phyloP scores from a whole-genome alignment of 1,284 basidiomycete genomes.

The Trichosporon asahii region DNA sequence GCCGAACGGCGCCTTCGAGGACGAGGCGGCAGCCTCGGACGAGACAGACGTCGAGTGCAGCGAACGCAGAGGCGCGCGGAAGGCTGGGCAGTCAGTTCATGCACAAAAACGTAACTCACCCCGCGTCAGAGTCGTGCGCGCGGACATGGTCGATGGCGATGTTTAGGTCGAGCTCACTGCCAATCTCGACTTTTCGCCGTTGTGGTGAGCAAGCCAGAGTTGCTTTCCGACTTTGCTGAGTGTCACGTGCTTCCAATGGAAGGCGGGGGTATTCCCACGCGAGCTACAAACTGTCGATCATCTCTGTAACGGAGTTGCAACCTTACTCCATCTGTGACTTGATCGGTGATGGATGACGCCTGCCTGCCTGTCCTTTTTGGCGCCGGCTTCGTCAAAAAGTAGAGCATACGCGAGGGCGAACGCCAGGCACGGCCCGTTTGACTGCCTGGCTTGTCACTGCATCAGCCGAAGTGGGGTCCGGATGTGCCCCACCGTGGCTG shows the following conservation, averaged over 20 bases:
- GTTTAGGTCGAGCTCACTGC: not conserved
- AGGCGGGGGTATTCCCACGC: not conserved
- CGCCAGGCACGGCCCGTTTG: not conserved
- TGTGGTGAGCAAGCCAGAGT: not conserved
- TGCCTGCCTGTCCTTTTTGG: not conserved
- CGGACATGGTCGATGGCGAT: slow-evolving; percentile 20
- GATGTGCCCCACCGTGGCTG: not conserved
- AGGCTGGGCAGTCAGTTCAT: slow-evolving; percentile 5
- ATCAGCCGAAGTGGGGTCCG: not conserved
- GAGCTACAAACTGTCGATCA: not conserved
- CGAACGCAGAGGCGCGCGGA: slow-evolving; percentile 21
- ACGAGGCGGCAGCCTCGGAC: slow-evolving; percentile 24
- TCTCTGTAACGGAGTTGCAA: not conserved
- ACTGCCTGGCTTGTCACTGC: not conserved
- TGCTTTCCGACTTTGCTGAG: not conserved
- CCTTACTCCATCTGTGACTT: no score
- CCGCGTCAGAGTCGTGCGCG: slow-evolving; percentile 24
- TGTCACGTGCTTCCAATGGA: not conserved
- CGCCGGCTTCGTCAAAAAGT: slow-evolving; percentile 1
- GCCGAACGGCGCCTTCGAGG: slow-evolving; percentile 20
- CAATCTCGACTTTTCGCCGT: not conserved
- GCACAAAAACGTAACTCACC: slow-evolving; percentile 14
- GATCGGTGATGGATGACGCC: no score
- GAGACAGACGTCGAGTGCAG: slow-evolving; percentile 27
- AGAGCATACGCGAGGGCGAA: not conserved